Conservation (phyloP, 1,139 yeast genomes). For the Yamadazyma jaroonii region DNA sequence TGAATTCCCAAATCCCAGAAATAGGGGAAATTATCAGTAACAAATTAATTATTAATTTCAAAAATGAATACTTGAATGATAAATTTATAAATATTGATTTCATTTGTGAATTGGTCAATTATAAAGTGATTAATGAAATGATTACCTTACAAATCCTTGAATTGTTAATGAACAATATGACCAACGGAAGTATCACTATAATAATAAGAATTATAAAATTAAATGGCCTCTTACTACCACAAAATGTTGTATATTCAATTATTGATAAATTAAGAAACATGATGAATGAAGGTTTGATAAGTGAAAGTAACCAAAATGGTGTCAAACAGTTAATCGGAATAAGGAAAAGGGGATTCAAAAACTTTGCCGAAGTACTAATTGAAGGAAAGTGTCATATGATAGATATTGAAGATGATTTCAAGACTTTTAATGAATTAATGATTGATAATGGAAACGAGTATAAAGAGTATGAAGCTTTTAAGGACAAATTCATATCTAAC, state of each 20-base stretch:
- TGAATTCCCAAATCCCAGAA: constrained; percentile 69
- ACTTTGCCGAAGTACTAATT: constrained; percentile 49
- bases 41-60: constrained; percentile 59
- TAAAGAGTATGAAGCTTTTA: constrained; percentile 24
- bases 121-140: constrained; percentile 62
- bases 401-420: constrained; percentile 45
- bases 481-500: constrained; percentile 17
- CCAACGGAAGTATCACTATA: constrained; percentile 39
- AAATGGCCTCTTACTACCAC: constrained; percentile 23
- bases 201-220: constrained; percentile 23
- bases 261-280: constrained; percentile 61
- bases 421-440: constrained; percentile 49
- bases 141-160: constrained; percentile 63
- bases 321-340: constrained; percentile 54
- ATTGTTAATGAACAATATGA: constrained; percentile 51
- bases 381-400: constrained; percentile 61
- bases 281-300: constrained; percentile 53
- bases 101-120: constrained; percentile 63
- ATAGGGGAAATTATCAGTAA: constrained; percentile 59
- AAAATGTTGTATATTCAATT: constrained; percentile 41
- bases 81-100: constrained; percentile 48
- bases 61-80: constrained; percentile 50
- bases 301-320: constrained; percentile 42
- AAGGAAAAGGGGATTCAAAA: constrained; percentile 48
- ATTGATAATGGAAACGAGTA: constrained; percentile 46